Percentiles rank a stretch among this genome's conserved stretches.
Evolutionary conservation across 2,329 filamentous ascomycete genomes (phyloP).

Genomic region (Madurella mycetomatis): DNA sequence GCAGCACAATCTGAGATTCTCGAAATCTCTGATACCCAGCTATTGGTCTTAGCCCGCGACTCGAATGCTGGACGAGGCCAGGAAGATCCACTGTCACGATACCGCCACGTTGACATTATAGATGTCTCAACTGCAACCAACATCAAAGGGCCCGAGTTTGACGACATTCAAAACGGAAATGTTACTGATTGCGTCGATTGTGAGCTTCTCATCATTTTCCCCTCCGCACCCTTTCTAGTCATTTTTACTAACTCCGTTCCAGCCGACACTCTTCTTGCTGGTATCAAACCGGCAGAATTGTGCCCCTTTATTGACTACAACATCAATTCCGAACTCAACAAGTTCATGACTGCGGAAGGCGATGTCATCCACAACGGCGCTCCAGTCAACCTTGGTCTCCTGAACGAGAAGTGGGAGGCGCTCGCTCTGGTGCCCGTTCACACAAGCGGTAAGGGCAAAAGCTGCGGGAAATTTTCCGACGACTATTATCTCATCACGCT

Average conservation of each 20-base stretch:
- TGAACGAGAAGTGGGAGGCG: conserved; percentile 78
- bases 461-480: conserved; percentile 27
- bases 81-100: conserved; percentile 48
- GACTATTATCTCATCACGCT: conserved; percentile 65
- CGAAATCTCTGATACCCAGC: conserved; percentile 57
- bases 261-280: conserved; percentile 49
- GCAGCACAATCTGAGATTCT: conserved; percentile 68
- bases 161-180: conserved; percentile 28
- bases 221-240: neutral
- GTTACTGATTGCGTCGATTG: conserved; percentile 23
- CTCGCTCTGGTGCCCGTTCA: conserved; percentile 59
- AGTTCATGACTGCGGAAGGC: conserved; percentile 40
- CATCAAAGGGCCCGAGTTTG: conserved; percentile 44
- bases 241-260: conserved; percentile 9
- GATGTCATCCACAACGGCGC: conserved; percentile 63
- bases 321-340: conserved; percentile 57
- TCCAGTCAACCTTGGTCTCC: conserved; percentile 48
- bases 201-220: conserved; percentile 15
- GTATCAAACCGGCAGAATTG: conserved; percentile 55
- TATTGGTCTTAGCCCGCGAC: conserved; percentile 64
- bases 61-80: conserved; percentile 55
- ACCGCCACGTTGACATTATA: conserved; percentile 66
- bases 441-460: conserved; percentile 37
- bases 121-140: conserved; percentile 60
- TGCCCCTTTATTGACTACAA: conserved; percentile 68